Percentiles rank a stretch among this genome's conserved stretches.
Conservation (phyloP, 2,329 filamentous ascomycete species). For the Talaromyces sp. region DNA sequence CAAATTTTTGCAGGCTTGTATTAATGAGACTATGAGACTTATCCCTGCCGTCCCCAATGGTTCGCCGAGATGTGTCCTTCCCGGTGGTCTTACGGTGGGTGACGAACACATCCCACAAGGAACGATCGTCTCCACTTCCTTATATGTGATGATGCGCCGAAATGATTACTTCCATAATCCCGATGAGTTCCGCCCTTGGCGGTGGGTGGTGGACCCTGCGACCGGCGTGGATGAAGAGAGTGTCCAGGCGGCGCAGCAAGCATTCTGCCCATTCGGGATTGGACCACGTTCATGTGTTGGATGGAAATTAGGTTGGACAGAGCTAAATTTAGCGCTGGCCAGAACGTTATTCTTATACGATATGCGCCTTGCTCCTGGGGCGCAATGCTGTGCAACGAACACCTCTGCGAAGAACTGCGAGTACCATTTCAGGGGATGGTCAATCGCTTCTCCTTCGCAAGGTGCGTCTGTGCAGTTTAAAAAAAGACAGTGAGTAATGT, state of each 20-base stretch:
- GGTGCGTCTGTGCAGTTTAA: neutral
- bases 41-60: neutral
- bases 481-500: neutral
- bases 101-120: conserved; percentile 4
- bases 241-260: conserved; percentile 2
- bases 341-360: conserved; percentile 8
- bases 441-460: neutral
- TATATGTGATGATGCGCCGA: conserved; percentile 5
- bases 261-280: conserved; percentile 7
- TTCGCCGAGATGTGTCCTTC: conserved; percentile 2
- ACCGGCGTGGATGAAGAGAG: conserved; percentile 1
- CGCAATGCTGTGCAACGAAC: neutral
- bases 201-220: conserved; percentile 5
- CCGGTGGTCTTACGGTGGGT: neutral
- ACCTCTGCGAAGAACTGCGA: neutral
- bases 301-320: conserved; percentile 11
- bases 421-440: neutral
- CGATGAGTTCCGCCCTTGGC: conserved; percentile 6
- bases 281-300: conserved; percentile 8
- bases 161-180: conserved; percentile 1
- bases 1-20: conserved; percentile 9
- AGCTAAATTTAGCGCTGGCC: conserved; percentile 9
- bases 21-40: conserved; percentile 11
- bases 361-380: conserved; percentile 5
- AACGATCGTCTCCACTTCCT: conserved; percentile 7